phyloP scores from a whole-genome alignment of 2,329 filamentous ascomycete genomes.

The Epichloe sp. region DNA sequence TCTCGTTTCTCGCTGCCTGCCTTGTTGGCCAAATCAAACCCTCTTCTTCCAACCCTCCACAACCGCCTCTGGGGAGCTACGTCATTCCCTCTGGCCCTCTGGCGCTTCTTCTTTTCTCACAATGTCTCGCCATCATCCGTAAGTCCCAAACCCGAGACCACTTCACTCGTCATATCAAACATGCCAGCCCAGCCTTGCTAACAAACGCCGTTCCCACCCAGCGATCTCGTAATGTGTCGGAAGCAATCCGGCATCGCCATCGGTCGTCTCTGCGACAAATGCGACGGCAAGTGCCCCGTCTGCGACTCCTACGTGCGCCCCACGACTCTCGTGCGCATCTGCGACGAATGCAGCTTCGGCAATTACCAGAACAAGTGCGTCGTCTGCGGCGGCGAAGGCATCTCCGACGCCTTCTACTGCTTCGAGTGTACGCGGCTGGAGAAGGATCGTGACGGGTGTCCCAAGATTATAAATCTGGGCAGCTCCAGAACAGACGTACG shows the following conservation, averaged over 20 bases:
- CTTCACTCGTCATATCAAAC: not conserved
- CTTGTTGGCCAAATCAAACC: not conserved
- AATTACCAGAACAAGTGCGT: slow-evolving; percentile 99
- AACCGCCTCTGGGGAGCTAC: too few species aligned
- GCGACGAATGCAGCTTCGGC: slow-evolving; percentile 97
- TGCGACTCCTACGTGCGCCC: slow-evolving; percentile 98
- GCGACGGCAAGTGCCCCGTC: slow-evolving; percentile 97
- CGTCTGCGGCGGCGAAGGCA: slow-evolving; percentile 94
- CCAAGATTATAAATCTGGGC: slow-evolving; percentile 97
- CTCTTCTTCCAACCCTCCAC: not conserved
- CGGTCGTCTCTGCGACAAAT: slow-evolving; percentile 98
- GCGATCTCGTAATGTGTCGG: slow-evolving; percentile 98
- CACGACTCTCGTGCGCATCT: slow-evolving; percentile 93
- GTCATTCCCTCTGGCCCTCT: not conserved
- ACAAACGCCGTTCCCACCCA: slow-evolving; percentile 25
- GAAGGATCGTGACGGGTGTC: slow-evolving; percentile 94
- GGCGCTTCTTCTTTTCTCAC: not conserved
- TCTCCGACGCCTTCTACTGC: slow-evolving; percentile 97
- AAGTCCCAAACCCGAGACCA: slow-evolving; percentile 24
- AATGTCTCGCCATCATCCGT: slow-evolving; percentile 94
- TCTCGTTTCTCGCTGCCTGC: not conserved
- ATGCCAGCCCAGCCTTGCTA: not conserved
- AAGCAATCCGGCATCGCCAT: slow-evolving; percentile 97
- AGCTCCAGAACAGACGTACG: slow-evolving; percentile 85
- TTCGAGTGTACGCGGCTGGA: slow-evolving; percentile 96